Base-by-base conservation (phyloP, 83 land plant genomes). In the Larix sibirica region DNA sequence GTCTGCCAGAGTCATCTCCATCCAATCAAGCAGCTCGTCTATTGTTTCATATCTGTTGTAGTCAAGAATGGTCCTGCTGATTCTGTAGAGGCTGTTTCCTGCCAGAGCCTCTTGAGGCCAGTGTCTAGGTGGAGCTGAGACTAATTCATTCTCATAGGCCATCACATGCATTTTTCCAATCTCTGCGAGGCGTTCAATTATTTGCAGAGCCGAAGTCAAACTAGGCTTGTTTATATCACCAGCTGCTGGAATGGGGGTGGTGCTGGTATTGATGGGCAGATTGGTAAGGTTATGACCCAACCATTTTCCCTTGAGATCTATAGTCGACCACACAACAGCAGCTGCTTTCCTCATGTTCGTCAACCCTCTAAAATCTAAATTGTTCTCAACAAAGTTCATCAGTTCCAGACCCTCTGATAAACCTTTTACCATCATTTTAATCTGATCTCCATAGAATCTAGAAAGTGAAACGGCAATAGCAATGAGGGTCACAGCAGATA, bases 81-180 rank as follows among this genome's bases (percentile, higher is more conserved):
- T 76, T 79, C 87, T 87, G 82, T 90, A 87, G 84, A 90, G 83
- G 44, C 84, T 84, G 76, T 83, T 87, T 13, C 87, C 87, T 13
- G 91, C 89, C 67, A 87, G 16, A 77, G 82, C 80, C 67, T 85
- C 80, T 42, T 77, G 63, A 20, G 87, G 89, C 91, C 89, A 90
- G 16, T 83, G 76, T 0, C 66, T 26, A 79, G 89, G 82, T 18
- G 10, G 75, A 13, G 44, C 62, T 61, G 42, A 77, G 1, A 70
- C 26, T 38, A 40, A 18, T 79, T 83, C 62, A 50, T 38, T 23
- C 31, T 21, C 79, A 18, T 64, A 83, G 20, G 33, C 62, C 33
- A 33, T 23, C 36, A 61, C 83, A 21, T 26, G 70, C 8, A 42
- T 70, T 79, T 84, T 83, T 40, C 83, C 85, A 9, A 23, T 44